Percentiles rank a stretch among this genome's conserved stretches.
These are phyloP conservation scores for Xylaria curta DNA, from an alignment of 495 filamentous ascomycete genomes.

Conservation along the genomic window DNA sequence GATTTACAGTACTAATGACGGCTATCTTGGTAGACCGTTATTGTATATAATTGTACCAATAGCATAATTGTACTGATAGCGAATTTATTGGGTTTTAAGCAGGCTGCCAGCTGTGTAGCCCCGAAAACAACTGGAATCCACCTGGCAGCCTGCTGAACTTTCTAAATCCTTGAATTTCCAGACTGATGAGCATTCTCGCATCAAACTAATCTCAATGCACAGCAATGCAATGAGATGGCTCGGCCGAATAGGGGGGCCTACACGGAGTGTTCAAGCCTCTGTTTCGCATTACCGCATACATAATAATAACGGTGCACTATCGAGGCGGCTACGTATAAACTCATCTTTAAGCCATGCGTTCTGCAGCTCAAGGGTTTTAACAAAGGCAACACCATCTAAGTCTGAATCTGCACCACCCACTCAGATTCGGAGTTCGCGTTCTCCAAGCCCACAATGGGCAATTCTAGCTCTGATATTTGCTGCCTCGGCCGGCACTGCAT, in stretches of 20 bases:
- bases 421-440: background rate
- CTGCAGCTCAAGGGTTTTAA: background rate
- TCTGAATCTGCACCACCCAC: background rate
- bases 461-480: slow-evolving; percentile 21
- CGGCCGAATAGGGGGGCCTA: slow-evolving; percentile 27
- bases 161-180: background rate
- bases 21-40: background rate
- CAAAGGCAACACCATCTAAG: background rate
- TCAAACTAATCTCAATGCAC: slow-evolving; percentile 33
- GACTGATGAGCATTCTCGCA: background rate
- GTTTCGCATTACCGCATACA: background rate
- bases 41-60: background rate
- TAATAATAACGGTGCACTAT: background rate
- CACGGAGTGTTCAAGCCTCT: background rate
- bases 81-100: too few species aligned
- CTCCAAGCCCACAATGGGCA: slow-evolving; percentile 13
- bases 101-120: background rate
- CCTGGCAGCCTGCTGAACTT: background rate
- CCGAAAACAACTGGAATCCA: background rate
- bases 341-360: background rate
- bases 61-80: background rate
- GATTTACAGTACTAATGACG: background rate
- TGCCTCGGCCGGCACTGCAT: slow-evolving; percentile 7
- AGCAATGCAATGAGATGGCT: slow-evolving; percentile 33
- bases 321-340: background rate